Evolutionary conservation across 2,329 filamentous ascomycete genomes (phyloP).

Genomic region (Claviceps spartinae): DNA sequence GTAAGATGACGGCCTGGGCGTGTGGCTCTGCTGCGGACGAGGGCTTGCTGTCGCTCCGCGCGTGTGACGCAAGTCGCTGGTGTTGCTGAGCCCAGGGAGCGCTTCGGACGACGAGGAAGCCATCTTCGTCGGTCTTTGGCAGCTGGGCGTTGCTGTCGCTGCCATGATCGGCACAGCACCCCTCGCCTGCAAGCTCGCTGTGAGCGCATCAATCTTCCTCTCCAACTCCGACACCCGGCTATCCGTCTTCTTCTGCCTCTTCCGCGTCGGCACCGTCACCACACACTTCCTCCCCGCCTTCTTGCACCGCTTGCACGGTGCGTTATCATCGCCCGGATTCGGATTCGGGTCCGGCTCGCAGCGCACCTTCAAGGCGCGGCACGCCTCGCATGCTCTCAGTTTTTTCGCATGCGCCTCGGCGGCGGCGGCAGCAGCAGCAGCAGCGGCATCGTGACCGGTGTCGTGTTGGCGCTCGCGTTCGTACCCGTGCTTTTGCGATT

Average conservation of each 20-base stretch:
- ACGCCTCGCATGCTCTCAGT: constrained; percentile 61
- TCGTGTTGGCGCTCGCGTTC: neutral
- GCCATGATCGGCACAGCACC: constrained; percentile 7
- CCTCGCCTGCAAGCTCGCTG: constrained; percentile 57
- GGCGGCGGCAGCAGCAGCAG: constrained; percentile 12
- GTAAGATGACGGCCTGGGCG: neutral
- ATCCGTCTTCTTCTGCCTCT: constrained; percentile 85
- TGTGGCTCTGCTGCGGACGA: neutral
- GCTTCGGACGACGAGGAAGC: neutral
- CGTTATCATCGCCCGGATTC: constrained; percentile 46
- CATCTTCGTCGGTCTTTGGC: neutral
- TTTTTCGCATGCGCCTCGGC: constrained; percentile 42
- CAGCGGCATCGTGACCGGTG: constrained; percentile 9
- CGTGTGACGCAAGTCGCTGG: neutral
- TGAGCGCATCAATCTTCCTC: constrained; percentile 82
- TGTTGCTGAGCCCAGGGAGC: neutral
- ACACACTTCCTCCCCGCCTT: constrained; percentile 70
- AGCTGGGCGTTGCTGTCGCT: neutral
- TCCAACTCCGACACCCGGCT: constrained; percentile 80
- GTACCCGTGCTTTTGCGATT: constrained; percentile 9
- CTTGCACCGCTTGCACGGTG: constrained; percentile 59
- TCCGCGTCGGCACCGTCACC: constrained; percentile 60
- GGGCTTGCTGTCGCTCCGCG: neutral
- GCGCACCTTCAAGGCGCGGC: constrained; percentile 65
- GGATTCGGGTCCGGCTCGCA: constrained; percentile 73